These are phyloP conservation scores for Barbatosphaeria neglecta DNA, from an alignment of 495 filamentous ascomycete species.

Conservation along the genomic window DNA sequence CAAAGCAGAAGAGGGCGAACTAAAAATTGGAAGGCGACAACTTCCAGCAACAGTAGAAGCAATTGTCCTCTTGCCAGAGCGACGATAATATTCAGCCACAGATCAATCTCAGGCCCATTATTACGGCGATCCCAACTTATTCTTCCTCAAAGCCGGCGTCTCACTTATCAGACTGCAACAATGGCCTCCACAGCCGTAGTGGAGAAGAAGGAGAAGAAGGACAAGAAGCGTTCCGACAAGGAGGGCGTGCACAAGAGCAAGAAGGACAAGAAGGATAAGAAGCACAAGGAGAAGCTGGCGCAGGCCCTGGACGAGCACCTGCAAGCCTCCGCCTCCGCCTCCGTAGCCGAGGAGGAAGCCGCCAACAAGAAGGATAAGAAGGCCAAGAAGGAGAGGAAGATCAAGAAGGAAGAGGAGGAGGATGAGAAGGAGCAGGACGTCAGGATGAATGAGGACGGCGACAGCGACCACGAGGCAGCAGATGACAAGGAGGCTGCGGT, in stretches of 20 bases:
- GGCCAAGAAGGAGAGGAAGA: slow-evolving; percentile 38
- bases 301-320: slow-evolving; percentile 35
- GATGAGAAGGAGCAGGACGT: slow-evolving; percentile 14
- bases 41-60: no score
- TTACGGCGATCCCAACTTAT: no score
- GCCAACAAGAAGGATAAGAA: slow-evolving; percentile 33
- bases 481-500: slow-evolving; percentile 20
- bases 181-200: not conserved
- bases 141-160: not conserved
- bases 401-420: slow-evolving; percentile 16
- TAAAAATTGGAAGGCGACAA: no score
- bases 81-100: no score
- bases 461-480: slow-evolving; percentile 11
- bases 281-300: slow-evolving; percentile 48
- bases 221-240: slow-evolving; percentile 66
- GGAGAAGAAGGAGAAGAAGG: slow-evolving; percentile 66
- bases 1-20: no score
- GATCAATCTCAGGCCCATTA: no score
- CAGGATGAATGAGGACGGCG: slow-evolving; percentile 24
- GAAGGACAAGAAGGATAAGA: slow-evolving; percentile 54
- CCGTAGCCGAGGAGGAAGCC: slow-evolving; percentile 4
- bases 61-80: no score
- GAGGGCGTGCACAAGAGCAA: slow-evolving; percentile 62
- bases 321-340: slow-evolving; percentile 14
- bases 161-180: no score